These are phyloP conservation scores for Diospyros kaki DNA, from an alignment of 148 eudicot genomes.

Conservation along the genomic window DNA sequence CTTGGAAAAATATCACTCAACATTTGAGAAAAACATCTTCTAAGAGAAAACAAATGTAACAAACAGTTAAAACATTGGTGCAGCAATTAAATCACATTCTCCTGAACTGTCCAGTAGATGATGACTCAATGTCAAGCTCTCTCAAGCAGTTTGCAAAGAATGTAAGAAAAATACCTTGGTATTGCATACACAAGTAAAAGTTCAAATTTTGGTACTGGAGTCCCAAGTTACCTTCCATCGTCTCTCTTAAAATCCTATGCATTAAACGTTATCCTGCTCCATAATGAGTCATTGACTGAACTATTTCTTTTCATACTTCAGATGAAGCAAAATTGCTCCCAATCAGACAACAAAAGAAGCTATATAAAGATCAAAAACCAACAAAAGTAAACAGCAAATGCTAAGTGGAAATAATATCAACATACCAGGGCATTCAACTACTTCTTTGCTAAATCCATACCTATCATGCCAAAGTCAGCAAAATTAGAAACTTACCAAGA, in stretches of 20 bases:
- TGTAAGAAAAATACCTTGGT: too few relatives aligned
- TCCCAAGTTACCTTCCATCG: too few relatives aligned
- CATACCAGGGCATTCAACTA: constrained; percentile 89
- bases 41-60: too few relatives aligned
- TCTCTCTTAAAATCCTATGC: not conserved
- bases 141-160: too few relatives aligned
- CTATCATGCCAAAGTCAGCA: constrained; percentile 24
- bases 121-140: too few relatives aligned
- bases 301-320: not conserved
- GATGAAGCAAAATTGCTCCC: constrained; percentile 1
- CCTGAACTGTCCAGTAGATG: too few relatives aligned
- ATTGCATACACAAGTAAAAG: too few relatives aligned
- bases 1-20: too few relatives aligned
- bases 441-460: constrained; percentile 93
- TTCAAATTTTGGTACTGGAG: too few relatives aligned
- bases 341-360: not conserved
- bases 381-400: not conserved
- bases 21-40: too few relatives aligned
- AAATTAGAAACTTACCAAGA: constrained; percentile 5
- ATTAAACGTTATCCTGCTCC: not conserved
- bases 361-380: not conserved
- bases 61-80: too few relatives aligned
- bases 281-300: not conserved
- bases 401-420: constrained; percentile 3
- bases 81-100: too few relatives aligned